Base-by-base conservation (phyloP, 495 filamentous ascomycete species). In the Aspergillus indologenus region DNA sequence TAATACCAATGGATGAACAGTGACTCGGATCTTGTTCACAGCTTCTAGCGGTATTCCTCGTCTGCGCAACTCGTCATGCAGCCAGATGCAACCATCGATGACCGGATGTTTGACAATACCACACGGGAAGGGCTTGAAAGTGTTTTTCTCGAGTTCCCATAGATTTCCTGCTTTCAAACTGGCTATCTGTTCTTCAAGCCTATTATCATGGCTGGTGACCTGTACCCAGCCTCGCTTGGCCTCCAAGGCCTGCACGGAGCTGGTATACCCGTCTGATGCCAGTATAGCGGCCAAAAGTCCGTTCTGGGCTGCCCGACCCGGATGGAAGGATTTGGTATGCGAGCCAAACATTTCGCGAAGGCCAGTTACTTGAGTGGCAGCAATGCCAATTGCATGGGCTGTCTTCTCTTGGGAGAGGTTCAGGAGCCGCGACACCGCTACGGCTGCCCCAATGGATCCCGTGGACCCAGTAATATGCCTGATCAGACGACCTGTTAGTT, bases 121-220 rank as follows among this genome's bases (percentile, higher is more conserved):
- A 64, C 81, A 83, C 8, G 80, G 80, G 57, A 77, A 85, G 1
- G 79, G 81, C 65, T 84, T 83, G 67, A 83, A 83, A 5, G 74
- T 74, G 59, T 83, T 83, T 54, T 68, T 68, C 63, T 73, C 65
- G 15, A 80, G 77, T 69, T 84, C 79, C 81, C 81, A 84, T 26
- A 60, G 58, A 20, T 55, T 58, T 26, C 4, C 47, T 19, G 31
- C 48, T 14, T 56, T 58, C 12, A 71, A 47, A 9, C 52, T 57
- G 19, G 8, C 58, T 18, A 61, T 59, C 52, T 64, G 54, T 12
- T 45, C 54, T 4, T 52, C 48, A 6, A 65, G 58, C 24, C 57
- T 52, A 17, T 69, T 54, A 8, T 57, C 60, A 23, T 60, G 26
- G 55, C 71, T 54, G 24, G 81, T 78, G n/a, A 82, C 76, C 50